Base-by-base conservation (phyloP, 139 green algal genomes). In the Gonium pectorale region DNA sequence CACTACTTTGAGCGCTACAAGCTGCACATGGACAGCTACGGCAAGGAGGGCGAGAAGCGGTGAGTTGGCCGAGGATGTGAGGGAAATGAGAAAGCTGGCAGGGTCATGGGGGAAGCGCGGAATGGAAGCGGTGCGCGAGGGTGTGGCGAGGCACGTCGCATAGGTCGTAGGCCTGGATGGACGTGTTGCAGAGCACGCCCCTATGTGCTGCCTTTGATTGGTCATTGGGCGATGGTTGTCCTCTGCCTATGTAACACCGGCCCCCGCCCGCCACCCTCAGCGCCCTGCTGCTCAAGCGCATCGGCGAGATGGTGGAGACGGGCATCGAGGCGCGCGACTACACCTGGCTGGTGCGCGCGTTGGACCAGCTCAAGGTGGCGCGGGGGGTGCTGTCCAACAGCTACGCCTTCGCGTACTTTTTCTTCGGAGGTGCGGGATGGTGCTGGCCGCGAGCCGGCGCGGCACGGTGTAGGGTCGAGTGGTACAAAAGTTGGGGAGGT, bases 371-470 rank as follows among this genome's bases (percentile, higher is more conserved):
- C 62, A 84, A 67, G 38, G 68, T 90, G 56, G 93, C 92, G 1
- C 87, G 94, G 21, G 82, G 94, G 24, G 90, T 96, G 62, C 89
- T 98, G 82, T 91, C 90, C 37, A 96, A 94, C 87, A 94, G 75
- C 78, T 98, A 98, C 78, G 92, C 90, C 24, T 97, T 97, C 86
- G 95, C 95, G 22, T 98, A 93, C 90, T 98, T 96, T 86, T 94
- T 98, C 88, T 98, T 98, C 90, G 95, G 94, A 49, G 87, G 90
- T 62, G 40, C 5, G 62, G 49, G 49, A 17, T 56, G 49, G 13
- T 13, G 49, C 13, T 56, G 49, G 13, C 13, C 13, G 49, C 49
- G 49, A 17, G 49, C 49, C 13, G 49, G 49, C 49, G 49, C 49
- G 17, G 49, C 49, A 56, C 13, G 49, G 17, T n/a, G n/a, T n/a